Base-by-base conservation (phyloP, 805 yeast genomes). In the Yarrowia alimentaria region DNA sequence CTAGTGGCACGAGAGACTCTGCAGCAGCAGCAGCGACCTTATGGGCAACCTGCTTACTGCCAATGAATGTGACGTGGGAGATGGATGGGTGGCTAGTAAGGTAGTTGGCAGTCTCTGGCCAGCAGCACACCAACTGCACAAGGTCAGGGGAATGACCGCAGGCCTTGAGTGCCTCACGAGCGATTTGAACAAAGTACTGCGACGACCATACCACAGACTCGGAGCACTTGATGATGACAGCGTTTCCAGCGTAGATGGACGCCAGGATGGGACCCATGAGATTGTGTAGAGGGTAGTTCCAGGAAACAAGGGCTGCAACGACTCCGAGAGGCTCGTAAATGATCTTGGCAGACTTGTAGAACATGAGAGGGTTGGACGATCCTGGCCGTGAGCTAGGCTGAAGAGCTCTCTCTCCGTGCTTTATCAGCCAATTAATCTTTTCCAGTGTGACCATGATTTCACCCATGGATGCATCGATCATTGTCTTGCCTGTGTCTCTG, bases 251-350 rank as follows among this genome's bases (percentile, higher is more conserved):
- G 63, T 90, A 87, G 19, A 93, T 66, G 1, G 91, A 79, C 2
- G 98, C 94, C 52, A 90, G 80, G 1, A 93, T 74, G 1, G 99
- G 99, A 3, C 97, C 97, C 74, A 93, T 68, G 47, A 90, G 70
- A 66, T 93, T 93, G 65, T 93, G 99, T 66, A 93, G 82, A 0
- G 99, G 99, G 64, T 93, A 93, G 63, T 93, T 93, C 99, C 99
- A 93, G 3, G 96, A 86, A 1, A 93, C 87, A 54, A 93, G 72
- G 0, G 98, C 95, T 6, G 94, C 77, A 19, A 91, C 91, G 10
- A 85, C 87, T 6, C 93, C 93, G 51, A 91, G 67, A 0, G 99
- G 98, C 65, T 90, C 95, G 65, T 93, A 93, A 56, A 94, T 75
- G 13, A 93, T 91, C 67, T 91, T 93, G 4, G 96, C 98, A 51